Evolutionary conservation across 2,329 filamentous ascomycete genomes (phyloP).

Genomic region (Colletotrichum sp.): DNA sequence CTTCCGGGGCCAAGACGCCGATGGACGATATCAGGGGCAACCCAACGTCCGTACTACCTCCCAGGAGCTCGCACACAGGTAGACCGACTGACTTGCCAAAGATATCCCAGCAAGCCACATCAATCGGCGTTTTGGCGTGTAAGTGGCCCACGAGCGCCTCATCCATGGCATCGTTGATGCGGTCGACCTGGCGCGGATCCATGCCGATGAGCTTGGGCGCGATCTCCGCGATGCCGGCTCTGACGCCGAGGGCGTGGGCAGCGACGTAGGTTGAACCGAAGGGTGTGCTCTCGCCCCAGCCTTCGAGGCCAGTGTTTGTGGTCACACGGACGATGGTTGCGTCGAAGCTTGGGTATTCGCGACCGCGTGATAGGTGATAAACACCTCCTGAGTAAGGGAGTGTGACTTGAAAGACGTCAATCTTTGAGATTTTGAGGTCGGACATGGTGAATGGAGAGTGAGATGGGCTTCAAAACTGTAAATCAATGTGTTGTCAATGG

Average conservation of each 20-base stretch:
- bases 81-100: neutral
- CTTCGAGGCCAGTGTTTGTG: neutral
- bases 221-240: neutral
- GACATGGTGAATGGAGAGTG: neutral
- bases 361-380: neutral
- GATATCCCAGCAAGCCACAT: neutral
- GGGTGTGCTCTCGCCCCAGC: neutral
- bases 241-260: neutral
- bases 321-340: neutral
- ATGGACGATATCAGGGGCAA: neutral
- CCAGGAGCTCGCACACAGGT: neutral
- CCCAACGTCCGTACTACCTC: neutral
- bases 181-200: neutral
- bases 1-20: neutral
- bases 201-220: neutral
- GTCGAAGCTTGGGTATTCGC: neutral
- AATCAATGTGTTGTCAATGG: neutral
- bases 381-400: neutral
- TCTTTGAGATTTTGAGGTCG: neutral
- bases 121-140: neutral
- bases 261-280: neutral
- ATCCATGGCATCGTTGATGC: neutral
- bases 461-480: neutral
- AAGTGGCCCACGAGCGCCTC: neutral
- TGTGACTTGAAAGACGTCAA: neutral